These are phyloP conservation scores for Cyclotella kingstonii DNA, from an alignment of 108 stramenopile species.

Conservation along the genomic window DNA sequence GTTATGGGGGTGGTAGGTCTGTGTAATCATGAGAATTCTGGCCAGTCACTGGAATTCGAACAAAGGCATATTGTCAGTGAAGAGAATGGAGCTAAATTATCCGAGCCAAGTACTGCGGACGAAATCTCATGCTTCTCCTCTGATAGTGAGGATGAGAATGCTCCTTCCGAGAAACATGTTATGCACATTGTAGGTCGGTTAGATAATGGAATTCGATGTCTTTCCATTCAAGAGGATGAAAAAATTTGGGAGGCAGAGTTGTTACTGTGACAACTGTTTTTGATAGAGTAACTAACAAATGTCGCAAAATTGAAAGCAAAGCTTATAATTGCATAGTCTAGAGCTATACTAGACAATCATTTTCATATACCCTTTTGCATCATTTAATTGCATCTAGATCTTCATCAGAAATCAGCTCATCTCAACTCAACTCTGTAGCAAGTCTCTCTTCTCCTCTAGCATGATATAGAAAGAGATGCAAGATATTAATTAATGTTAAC, in stretches of 20 bases:
- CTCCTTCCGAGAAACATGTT: constrained; percentile 40
- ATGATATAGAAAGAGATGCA: too few species aligned
- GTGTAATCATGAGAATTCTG: constrained; percentile 11
- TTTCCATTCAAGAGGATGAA: constrained; percentile 55
- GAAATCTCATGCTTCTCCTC: constrained; percentile 59
- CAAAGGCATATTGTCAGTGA: constrained; percentile 14
- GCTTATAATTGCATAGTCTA: too few species aligned
- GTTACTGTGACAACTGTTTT: constrained; percentile 20
- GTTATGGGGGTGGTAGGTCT: constrained; percentile 34
- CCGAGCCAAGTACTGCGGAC: constrained; percentile 40
- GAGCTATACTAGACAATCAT: too few species aligned
- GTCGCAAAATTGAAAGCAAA: too few species aligned
- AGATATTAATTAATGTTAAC: too few species aligned
- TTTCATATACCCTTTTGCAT: too few species aligned
- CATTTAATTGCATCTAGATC: too few species aligned
- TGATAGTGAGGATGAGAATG: constrained; percentile 56
- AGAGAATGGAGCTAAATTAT: neutral
- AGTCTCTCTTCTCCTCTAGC: too few species aligned
- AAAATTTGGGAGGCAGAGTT: constrained; percentile 28
- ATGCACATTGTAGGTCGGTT: constrained; percentile 54
- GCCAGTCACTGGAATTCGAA: constrained; percentile 7
- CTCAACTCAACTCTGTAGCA: too few species aligned
- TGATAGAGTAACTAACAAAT: too few species aligned
- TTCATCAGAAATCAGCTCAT: too few species aligned
- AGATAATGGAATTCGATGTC: constrained; percentile 60